Base-by-base conservation (phyloP, 2,329 filamentous ascomycete species). In the Verruconis gallopava region DNA sequence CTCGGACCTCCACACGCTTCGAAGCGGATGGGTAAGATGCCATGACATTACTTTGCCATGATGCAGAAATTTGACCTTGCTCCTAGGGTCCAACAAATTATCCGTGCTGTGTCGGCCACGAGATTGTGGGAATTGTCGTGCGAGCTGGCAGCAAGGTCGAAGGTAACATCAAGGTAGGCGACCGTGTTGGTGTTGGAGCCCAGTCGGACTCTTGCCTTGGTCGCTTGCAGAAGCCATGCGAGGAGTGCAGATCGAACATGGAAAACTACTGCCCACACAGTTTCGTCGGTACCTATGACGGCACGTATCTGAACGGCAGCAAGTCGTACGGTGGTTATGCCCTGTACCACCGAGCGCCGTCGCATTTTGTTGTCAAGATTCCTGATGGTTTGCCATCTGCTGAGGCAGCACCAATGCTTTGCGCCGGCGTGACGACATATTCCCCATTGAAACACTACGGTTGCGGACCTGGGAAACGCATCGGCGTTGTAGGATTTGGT, bases 391-490 rank as follows among this genome's bases (percentile, higher is more conserved):
- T 78, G 18, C 51, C 59, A 1, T 67, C 62, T 21, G 66, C 65
- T 5, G 63, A 69, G 44, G 73, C 72, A 1, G 73, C 81, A 2
- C 82, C 83, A 1, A 76, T 91, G 65, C 68, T 89, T 21, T 89
- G 84, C 54, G 84, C 77, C 1, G 84, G 85, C 1, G 69, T 89
- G 42, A 91, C 84, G 0, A 72, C 80, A 0, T 91, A 73, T 55
- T 72, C 72, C 4, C 83, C 84, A 0, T 60, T 91, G 13, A 70
- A 71, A 38, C 70, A 79, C 20, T 76, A 81, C 28, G 75, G 73
- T 1, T 70, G 75, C 25, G 82, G 82, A 0, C 75, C 77, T 0
- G 80, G 79, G 3, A 81, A 79, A 58, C 66, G 62, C 2, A 77
- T 85, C 1, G 81, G 73, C 1, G 69, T 85, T 42, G 62, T 82